Conservation (phyloP, 495 filamentous ascomycete genomes). For the Massariosphaeria phaeospora region DNA sequence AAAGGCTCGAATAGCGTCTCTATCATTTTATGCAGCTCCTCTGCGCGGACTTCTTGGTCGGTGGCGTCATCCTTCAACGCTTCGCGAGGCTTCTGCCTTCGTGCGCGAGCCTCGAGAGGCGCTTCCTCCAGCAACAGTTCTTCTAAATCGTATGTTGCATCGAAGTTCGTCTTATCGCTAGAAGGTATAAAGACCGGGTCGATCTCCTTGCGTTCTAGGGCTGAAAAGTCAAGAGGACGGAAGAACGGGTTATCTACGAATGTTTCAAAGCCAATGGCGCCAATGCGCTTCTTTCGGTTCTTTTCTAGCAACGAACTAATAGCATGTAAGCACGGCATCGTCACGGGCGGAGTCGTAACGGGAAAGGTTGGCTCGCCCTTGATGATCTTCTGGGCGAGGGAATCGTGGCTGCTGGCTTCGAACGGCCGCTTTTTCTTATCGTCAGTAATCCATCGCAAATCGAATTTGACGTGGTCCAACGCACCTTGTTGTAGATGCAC, state of each 20-base stretch:
- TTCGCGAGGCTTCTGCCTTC: constrained; percentile 88
- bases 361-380: constrained; percentile 81
- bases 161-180: constrained; percentile 97
- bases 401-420: constrained; percentile 76
- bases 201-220: constrained; percentile 81
- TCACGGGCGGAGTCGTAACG: constrained; percentile 82
- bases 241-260: constrained; percentile 90
- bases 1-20: constrained; percentile 93
- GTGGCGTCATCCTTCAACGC: constrained; percentile 90
- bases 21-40: constrained; percentile 90
- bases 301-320: constrained; percentile 75
- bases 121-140: constrained; percentile 93
- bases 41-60: constrained; percentile 88
- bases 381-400: constrained; percentile 72
- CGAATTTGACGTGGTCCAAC: constrained; percentile 21
- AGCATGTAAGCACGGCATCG: constrained; percentile 77
- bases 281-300: constrained; percentile 74
- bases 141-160: constrained; percentile 96
- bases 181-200: constrained; percentile 89
- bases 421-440: constrained; percentile 67
- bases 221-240: constrained; percentile 74
- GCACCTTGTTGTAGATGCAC: constrained; percentile 97
- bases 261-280: constrained; percentile 67
- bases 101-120: constrained; percentile 84
- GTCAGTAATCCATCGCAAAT: neutral